Evolutionary conservation across 2,329 filamentous ascomycete genomes (phyloP).

Genomic region (Pyricularia grisea): DNA sequence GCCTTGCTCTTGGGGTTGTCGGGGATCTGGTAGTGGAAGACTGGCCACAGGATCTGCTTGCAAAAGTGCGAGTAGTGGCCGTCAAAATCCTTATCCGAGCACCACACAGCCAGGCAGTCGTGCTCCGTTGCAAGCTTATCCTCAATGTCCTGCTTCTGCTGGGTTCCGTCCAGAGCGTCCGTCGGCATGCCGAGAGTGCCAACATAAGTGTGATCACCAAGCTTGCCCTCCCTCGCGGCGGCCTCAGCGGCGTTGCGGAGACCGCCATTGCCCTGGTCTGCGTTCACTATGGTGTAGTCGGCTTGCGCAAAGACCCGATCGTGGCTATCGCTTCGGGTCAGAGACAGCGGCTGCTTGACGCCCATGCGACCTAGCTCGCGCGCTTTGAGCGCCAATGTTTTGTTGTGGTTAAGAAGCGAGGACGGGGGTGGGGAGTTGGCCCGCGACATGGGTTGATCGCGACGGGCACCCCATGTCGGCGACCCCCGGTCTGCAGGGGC

Average conservation of each 20-base stretch:
- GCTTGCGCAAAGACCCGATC: slow-evolving; percentile 66
- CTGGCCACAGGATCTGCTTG: slow-evolving; percentile 96
- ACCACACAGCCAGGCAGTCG: slow-evolving; percentile 75
- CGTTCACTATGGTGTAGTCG: slow-evolving; percentile 73
- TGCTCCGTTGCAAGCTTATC: slow-evolving; percentile 73
- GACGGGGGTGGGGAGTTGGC: slow-evolving; percentile 66
- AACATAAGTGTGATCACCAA: slow-evolving; percentile 77
- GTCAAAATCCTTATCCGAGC: slow-evolving; percentile 85
- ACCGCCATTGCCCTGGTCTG: slow-evolving; percentile 87
- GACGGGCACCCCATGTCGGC: slow-evolving; percentile 64
- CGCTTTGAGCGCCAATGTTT: slow-evolving; percentile 43
- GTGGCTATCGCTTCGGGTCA: slow-evolving; percentile 50
- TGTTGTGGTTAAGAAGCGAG: slow-evolving; percentile 62
- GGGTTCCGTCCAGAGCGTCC: slow-evolving; percentile 65
- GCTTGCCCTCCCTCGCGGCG: slow-evolving; percentile 56
- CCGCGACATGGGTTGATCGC: slow-evolving; percentile 71
- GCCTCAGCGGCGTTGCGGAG: slow-evolving; percentile 81
- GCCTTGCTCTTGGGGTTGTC: slow-evolving; percentile 98
- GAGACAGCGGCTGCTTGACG: slow-evolving; percentile 42
- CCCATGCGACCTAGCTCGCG: slow-evolving; percentile 48
- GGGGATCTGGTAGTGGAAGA: slow-evolving; percentile 96
- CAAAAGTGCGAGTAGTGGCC: slow-evolving; percentile 94
- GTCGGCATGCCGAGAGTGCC: slow-evolving; percentile 92
- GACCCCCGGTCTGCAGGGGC: slow-evolving; percentile 67
- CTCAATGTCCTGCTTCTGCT: slow-evolving; percentile 74